These are phyloP conservation scores for Cystobasidium slooffiae DNA, from an alignment of 1,284 basidiomycete genomes.

Conservation along the genomic window DNA sequence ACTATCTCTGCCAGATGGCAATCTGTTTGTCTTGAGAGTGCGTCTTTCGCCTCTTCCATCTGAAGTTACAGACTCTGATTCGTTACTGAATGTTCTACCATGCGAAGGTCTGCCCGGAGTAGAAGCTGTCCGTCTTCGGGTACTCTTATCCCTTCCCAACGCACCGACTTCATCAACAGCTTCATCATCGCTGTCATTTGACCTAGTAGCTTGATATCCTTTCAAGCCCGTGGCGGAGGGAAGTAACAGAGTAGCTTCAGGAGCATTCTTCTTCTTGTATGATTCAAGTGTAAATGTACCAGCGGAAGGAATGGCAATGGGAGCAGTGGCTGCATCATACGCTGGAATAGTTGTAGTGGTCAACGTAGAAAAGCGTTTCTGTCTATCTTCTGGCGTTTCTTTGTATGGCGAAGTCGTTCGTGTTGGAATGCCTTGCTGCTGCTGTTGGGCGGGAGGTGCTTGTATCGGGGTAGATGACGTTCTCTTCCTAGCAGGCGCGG, in stretches of 20 bases:
- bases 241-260: conserved; percentile 33
- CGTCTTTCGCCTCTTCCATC: conserved; percentile 15
- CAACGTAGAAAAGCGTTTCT: conserved; percentile 33
- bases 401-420: conserved; percentile 18
- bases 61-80: conserved; percentile 24
- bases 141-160: not conserved
- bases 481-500: conserved; percentile 18
- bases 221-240: conserved; percentile 21
- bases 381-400: conserved; percentile 36
- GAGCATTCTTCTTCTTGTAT: conserved; percentile 41
- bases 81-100: conserved; percentile 13
- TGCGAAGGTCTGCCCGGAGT: conserved; percentile 18
- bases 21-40: not conserved
- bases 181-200: conserved; percentile 33
- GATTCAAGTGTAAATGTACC: conserved; percentile 34
- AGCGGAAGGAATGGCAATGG: conserved; percentile 19
- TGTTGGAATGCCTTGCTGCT: conserved; percentile 10
- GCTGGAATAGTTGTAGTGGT: conserved; percentile 5
- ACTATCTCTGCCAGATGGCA: conserved; percentile 28
- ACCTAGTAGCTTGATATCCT: conserved; percentile 21
- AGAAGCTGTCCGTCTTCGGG: conserved; percentile 16
- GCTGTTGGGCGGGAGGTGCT: conserved; percentile 15
- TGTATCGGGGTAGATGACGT: conserved; percentile 15
- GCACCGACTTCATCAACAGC: conserved; percentile 30
- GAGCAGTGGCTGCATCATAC: conserved; percentile 23